Base-by-base conservation (phyloP, 768 basidiomycete species). In the Mycena filopes region DNA sequence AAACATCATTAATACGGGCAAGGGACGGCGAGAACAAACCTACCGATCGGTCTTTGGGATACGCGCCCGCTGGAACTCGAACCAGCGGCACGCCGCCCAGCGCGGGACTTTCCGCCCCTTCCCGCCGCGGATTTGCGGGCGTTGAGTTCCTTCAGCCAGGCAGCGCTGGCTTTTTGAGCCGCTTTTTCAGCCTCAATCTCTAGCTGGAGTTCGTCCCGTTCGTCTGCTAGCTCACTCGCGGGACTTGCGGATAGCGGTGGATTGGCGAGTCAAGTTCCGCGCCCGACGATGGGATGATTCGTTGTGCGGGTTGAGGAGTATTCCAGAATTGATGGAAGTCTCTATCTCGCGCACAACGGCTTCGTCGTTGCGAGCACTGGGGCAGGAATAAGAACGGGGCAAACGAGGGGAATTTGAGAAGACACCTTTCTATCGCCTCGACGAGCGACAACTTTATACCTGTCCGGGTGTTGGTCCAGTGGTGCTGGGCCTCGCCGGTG, bases 261-360 rank as follows among this genome's bases (percentile, higher is more conserved):
- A 41, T 20, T 29, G 40, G n/a, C 59, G 49, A 1, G 59, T 51
- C 38, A 40, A 25, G 29, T 60, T 60, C 12, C 59, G 48, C 2
- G 48, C 59, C 5, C 25, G 9, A 26, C 49, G 59, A 15, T 60
- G 38, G 23, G 13, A 60, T 2, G 59, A 41, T 40, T 69, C 68
- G 46, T 61, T 66, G 5, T 53, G 60, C 16, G 42, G 33, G 33
- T 66, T 65, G 13, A 62, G 46, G 29, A 69, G 65, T 23, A 69
- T 45, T 16, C 68, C 65, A 15, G 60, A 53, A 1, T 53, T 26
- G 25, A 51, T 29, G 33, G 60, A 38, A 18, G 38, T 55, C 43
- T 54, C 60, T 15, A 66, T 55, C 28, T 69, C 60, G 2, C 49
- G 38, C 0, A 51, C 65, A 8, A 66, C 55, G 3, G 51, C 18